These are phyloP conservation scores for Daldinia loculata DNA, from an alignment of 495 filamentous ascomycete genomes.

Conservation along the genomic window DNA sequence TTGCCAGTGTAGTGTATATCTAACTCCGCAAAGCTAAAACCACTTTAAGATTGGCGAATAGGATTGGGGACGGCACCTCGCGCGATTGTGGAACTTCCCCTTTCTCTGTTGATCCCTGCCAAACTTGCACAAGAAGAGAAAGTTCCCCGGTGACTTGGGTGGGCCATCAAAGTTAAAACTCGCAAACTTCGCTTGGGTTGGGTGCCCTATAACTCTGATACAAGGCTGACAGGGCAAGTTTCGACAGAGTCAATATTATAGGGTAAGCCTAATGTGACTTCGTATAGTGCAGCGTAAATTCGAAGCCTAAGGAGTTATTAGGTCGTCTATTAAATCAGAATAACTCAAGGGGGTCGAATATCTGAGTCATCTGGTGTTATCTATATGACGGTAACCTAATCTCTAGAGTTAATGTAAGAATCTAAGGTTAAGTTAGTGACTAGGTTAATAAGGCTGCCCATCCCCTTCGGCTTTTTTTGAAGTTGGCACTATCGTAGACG, in stretches of 20 bases:
- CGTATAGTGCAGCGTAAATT: slow-evolving; percentile 20
- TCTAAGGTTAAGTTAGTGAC: slow-evolving; percentile 17
- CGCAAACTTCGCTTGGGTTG: slow-evolving; percentile 17
- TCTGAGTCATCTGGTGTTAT: slow-evolving; percentile 3
- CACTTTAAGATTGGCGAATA: slow-evolving; percentile 17
- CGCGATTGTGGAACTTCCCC: slow-evolving; percentile 30
- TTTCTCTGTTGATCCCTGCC: slow-evolving; percentile 18
- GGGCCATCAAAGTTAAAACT: slow-evolving; percentile 8
- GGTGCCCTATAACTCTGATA: slow-evolving; percentile 18
- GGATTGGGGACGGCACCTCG: slow-evolving; percentile 23
- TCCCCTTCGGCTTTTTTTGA: slow-evolving; percentile 5
- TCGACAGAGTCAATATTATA: slow-evolving; percentile 21
- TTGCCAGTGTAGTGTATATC: not conserved
- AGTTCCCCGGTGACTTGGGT: slow-evolving; percentile 15
- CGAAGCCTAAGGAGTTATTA: slow-evolving; percentile 3
- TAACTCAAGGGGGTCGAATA: slow-evolving; percentile 10
- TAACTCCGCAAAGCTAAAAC: slow-evolving; percentile 10
- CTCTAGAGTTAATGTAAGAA: not conserved
- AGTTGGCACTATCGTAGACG: slow-evolving; percentile 28
- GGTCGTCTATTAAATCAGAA: slow-evolving; percentile 9
- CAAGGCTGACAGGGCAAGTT: slow-evolving; percentile 28
- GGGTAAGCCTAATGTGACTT: slow-evolving; percentile 36
- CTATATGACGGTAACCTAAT: slow-evolving; percentile 22
- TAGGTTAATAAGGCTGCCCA: slow-evolving; percentile 11
- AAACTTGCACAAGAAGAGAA: slow-evolving; percentile 19